phyloP scores from a whole-genome alignment of 2,329 filamentous ascomycete genomes.

The Pleoardoris graminearum region DNA sequence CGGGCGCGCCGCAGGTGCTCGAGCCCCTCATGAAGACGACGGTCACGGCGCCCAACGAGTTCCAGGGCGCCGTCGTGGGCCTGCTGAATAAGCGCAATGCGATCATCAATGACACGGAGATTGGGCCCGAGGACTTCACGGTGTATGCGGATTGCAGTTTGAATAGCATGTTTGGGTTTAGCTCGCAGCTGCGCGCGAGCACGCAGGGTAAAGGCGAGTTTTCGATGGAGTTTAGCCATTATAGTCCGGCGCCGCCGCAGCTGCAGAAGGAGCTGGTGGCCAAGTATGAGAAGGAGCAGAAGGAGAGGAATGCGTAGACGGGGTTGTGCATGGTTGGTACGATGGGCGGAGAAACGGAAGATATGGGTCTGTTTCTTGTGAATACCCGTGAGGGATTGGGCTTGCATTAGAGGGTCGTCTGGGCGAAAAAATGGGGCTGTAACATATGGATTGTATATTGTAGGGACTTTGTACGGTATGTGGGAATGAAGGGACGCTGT shows the following conservation, averaged over 20 bases:
- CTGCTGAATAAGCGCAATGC: constrained; percentile 96
- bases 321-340: too few relatives aligned
- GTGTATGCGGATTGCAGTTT: constrained; percentile 88
- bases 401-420: too few relatives aligned
- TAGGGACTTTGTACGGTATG: too few relatives aligned
- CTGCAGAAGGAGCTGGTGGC: constrained; percentile 78
- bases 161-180: constrained; percentile 98
- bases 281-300: constrained; percentile 69
- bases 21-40: constrained; percentile 99
- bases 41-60: constrained; percentile 93
- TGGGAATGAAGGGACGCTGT: too few relatives aligned
- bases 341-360: too few relatives aligned
- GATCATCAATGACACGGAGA: constrained; percentile 93
- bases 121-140: constrained; percentile 91
- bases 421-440: too few relatives aligned
- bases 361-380: too few relatives aligned
- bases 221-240: constrained; percentile 98
- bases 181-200: constrained; percentile 82
- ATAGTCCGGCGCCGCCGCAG: constrained; percentile 81
- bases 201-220: constrained; percentile 99
- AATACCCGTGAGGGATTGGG: too few relatives aligned
- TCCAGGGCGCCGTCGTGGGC: constrained; percentile 94
- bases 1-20: constrained; percentile 79
- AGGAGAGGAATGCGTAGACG: constrained; percentile 65
- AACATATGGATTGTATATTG: too few relatives aligned